A percentile compares a stretch with the other conserved stretches of the same genome.
These are phyloP conservation scores for Fraxinus sp. DNA, from an alignment of 305 asterid genomes.

Conservation along the genomic window DNA sequence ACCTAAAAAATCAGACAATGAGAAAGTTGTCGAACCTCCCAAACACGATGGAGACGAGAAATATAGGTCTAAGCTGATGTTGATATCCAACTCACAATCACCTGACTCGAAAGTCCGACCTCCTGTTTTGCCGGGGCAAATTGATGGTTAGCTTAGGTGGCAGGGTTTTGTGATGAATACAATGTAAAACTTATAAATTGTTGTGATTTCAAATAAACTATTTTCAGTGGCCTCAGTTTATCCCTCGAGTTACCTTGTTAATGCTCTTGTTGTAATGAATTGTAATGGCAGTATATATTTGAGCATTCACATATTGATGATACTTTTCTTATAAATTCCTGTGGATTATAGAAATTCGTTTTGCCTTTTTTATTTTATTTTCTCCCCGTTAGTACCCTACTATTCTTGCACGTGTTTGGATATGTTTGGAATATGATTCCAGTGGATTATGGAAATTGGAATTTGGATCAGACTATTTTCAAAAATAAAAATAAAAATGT, in stretches of 20 bases:
- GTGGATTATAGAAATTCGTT: background rate
- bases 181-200: background rate
- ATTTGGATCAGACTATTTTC: too few relatives aligned
- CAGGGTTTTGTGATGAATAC: background rate
- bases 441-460: too few relatives aligned
- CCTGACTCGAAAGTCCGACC: background rate
- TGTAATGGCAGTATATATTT: background rate
- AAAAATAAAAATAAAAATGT: too few relatives aligned
- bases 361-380: too few relatives aligned
- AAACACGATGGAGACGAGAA: background rate
- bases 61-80: constrained; percentile 8
- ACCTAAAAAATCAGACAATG: background rate
- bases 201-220: background rate
- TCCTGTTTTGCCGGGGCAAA: background rate
- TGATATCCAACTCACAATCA: background rate
- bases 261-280: background rate
- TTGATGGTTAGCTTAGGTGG: background rate
- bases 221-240: background rate
- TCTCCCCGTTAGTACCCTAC: background rate
- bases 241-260: background rate
- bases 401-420: background rate
- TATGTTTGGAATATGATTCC: too few relatives aligned
- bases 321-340: background rate
- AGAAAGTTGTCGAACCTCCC: background rate
- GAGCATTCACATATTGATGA: background rate